A percentile compares a stretch with the other conserved stretches of the same genome.
These are phyloP conservation scores for Eudorina sp. DNA, from an alignment of 139 green algal genomes.

Conservation along the genomic window DNA sequence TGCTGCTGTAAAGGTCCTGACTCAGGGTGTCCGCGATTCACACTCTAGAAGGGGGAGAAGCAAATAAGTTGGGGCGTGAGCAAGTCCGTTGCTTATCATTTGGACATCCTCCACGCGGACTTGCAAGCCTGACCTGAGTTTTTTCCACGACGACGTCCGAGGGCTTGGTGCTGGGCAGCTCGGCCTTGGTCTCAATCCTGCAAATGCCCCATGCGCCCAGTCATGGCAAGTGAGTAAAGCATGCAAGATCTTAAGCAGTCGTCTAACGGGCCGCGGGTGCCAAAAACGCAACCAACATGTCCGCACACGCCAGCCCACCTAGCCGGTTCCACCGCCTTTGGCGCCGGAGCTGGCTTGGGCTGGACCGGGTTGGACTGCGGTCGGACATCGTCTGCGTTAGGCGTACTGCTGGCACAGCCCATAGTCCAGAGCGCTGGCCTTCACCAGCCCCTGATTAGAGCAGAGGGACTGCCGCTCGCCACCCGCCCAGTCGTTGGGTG, in stretches of 20 bases:
- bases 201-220: neutral
- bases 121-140: conserved; percentile 14
- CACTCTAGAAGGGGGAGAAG: neutral
- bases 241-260: neutral
- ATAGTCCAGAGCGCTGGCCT: conserved; percentile 18
- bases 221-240: neutral
- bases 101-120: neutral
- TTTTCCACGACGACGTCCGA: conserved; percentile 46
- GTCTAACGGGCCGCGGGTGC: neutral
- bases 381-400: neutral
- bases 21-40: conserved; percentile 24
- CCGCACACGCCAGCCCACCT: conserved; percentile 4
- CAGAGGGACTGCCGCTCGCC: neutral
- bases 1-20: neutral
- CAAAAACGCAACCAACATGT: conserved; percentile 17
- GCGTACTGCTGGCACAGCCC: conserved; percentile 22
- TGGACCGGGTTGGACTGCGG: neutral
- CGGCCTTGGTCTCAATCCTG: conserved; percentile 37
- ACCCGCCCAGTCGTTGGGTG: neutral
- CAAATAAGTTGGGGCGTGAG: too few species aligned
- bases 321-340: conserved; percentile 31
- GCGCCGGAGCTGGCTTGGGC: conserved; percentile 12
- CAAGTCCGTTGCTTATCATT: too few species aligned
- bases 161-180: conserved; percentile 45
- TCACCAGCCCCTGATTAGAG: neutral